These are phyloP conservation scores for Penicillium longicatenatum DNA, from an alignment of 495 filamentous ascomycete species.

Conservation along the genomic window DNA sequence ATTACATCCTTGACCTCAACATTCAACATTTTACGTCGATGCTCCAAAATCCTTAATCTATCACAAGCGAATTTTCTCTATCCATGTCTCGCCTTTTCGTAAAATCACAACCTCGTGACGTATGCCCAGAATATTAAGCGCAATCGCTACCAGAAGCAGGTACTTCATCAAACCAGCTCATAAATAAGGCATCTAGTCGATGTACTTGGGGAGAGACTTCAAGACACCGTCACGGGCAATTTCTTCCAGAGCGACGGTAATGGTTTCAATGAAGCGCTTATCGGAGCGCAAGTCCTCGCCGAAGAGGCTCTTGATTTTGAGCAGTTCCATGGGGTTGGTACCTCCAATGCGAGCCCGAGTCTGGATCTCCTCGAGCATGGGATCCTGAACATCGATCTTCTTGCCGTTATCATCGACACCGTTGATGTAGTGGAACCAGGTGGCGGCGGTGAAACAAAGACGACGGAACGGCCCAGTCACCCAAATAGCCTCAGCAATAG, in stretches of 20 bases:
- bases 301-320: constrained; percentile 46
- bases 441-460: constrained; percentile 47
- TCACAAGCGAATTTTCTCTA: not conserved
- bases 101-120: not conserved
- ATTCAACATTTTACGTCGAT: not conserved
- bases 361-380: constrained; percentile 47
- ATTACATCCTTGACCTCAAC: not conserved
- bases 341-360: constrained; percentile 42
- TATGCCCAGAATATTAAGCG: not conserved
- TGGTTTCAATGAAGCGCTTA: constrained; percentile 41
- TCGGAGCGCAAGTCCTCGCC: constrained; percentile 48
- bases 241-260: constrained; percentile 43
- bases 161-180: not conserved
- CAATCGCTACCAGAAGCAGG: not conserved
- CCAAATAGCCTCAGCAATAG: constrained; percentile 51
- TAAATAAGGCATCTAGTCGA: constrained; percentile 24
- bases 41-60: not conserved
- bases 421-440: constrained; percentile 51
- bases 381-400: constrained; percentile 42
- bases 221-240: constrained; percentile 45
- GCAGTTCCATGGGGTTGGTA: constrained; percentile 36
- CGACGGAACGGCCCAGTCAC: constrained; percentile 44
- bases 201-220: constrained; percentile 48
- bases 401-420: constrained; percentile 48
- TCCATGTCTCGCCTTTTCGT: not conserved